phyloP scores from a whole-genome alignment of 2,329 filamentous ascomycete genomes.

The Penicillium griseofulvum region DNA sequence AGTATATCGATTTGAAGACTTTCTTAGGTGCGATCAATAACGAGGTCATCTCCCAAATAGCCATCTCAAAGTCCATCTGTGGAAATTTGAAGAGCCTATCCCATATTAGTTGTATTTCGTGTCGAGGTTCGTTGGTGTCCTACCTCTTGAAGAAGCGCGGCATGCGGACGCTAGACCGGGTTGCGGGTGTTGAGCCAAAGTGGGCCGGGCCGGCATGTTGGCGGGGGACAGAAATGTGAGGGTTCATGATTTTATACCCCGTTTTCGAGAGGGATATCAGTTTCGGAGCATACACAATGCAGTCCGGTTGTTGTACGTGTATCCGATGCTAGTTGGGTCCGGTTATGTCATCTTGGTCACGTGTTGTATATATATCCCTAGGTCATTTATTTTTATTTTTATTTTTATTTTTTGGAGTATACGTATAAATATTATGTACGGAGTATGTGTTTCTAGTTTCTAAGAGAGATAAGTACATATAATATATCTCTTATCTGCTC shows the following conservation, averaged over 20 bases:
- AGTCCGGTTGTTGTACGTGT: constrained; percentile 1
- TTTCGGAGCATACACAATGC: constrained; percentile 4
- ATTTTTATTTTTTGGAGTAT: no score
- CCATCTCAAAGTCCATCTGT: constrained; percentile 73
- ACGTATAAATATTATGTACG: no score
- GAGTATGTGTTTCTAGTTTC: not conserved
- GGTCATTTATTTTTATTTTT: no score
- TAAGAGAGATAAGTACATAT: not conserved
- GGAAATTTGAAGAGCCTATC: constrained; percentile 65
- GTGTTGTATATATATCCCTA: not conserved
- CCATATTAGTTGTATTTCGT: constrained; percentile 6
- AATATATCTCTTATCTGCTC: not conserved
- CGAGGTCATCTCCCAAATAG: constrained; percentile 69
- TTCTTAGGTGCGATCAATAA: constrained; percentile 68
- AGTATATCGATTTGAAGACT: constrained; percentile 69
- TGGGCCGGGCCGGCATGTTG: constrained; percentile 55
- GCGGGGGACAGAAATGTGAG: constrained; percentile 59
- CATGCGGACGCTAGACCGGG: constrained; percentile 57
- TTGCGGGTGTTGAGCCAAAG: constrained; percentile 53
- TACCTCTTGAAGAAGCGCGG: constrained; percentile 66
- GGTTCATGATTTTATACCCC: constrained; percentile 49
- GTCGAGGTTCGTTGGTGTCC: not conserved
- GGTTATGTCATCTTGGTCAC: constrained; percentile 17
- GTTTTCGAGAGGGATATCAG: not conserved
- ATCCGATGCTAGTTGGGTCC: not conserved